phyloP scores from a whole-genome alignment of 1,284 basidiomycete genomes.

The Ceratobasidium papillatum region DNA sequence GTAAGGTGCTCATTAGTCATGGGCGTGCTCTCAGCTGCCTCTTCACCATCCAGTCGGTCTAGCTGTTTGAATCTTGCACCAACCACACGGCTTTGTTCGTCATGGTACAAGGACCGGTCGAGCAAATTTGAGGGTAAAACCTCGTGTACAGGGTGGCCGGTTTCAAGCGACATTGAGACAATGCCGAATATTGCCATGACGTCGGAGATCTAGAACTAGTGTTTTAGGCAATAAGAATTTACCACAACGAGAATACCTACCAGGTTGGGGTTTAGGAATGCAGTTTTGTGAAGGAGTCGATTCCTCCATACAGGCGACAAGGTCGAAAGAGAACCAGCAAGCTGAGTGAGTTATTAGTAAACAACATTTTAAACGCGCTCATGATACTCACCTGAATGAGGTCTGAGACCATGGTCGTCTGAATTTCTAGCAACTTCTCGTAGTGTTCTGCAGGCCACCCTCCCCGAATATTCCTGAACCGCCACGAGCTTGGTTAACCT shows the following conservation, averaged over 20 bases:
- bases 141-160: constrained; percentile 59
- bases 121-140: constrained; percentile 58
- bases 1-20: constrained; percentile 44
- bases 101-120: constrained; percentile 59
- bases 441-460: constrained; percentile 63
- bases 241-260: constrained; percentile 50
- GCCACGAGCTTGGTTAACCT: neutral
- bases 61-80: constrained; percentile 33
- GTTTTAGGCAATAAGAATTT: constrained; percentile 46
- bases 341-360: constrained; percentile 48
- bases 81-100: constrained; percentile 40
- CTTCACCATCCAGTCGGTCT: constrained; percentile 33
- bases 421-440: constrained; percentile 54
- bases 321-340: constrained; percentile 56
- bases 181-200: constrained; percentile 59
- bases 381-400: constrained; percentile 54
- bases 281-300: constrained; percentile 56
- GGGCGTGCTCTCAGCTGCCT: constrained; percentile 44
- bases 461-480: constrained; percentile 55
- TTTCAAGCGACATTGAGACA: constrained; percentile 59
- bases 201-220: constrained; percentile 55
- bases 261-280: constrained; percentile 61
- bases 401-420: constrained; percentile 57
- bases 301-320: constrained; percentile 55
- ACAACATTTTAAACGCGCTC: neutral